These are phyloP conservation scores for Turnera subulata DNA, from an alignment of 345 rosid species.

Conservation along the genomic window DNA sequence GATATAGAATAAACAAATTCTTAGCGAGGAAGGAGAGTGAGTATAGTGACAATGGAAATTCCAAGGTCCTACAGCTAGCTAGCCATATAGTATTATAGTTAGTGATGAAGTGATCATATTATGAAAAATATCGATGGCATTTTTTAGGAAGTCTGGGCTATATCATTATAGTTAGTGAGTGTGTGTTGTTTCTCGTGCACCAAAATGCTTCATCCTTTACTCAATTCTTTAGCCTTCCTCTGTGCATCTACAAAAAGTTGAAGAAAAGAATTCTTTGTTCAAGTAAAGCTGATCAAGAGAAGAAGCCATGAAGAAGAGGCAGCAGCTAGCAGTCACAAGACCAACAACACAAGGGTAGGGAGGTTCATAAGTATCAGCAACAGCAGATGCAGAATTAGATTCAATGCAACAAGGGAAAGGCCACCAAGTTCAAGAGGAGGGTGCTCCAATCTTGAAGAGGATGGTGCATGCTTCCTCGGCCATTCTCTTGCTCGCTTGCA, in stretches of 20 bases:
- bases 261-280: not conserved
- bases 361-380: conserved; percentile 9
- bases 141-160: conserved; percentile 13
- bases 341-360: conserved; percentile 21
- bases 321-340: conserved; percentile 23
- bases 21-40: no score
- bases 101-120: no score
- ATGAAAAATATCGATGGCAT: conserved; percentile 28
- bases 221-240: not conserved
- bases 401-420: conserved; percentile 68
- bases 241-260: not conserved
- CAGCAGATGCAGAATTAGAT: conserved; percentile 31
- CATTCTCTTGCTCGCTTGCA: conserved; percentile 81
- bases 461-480: conserved; percentile 91
- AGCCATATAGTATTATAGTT: no score
- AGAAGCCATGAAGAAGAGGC: conserved; percentile 50
- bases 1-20: no score
- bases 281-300: no score
- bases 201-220: not conserved
- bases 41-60: no score
- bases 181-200: conserved; percentile 20
- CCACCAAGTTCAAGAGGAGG: conserved; percentile 75
- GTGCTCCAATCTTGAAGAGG: conserved; percentile 62
- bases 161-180: conserved; percentile 29
- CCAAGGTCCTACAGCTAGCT: no score